Conservation (phyloP, 805 yeast species). For the Candida bentonensis region DNA sequence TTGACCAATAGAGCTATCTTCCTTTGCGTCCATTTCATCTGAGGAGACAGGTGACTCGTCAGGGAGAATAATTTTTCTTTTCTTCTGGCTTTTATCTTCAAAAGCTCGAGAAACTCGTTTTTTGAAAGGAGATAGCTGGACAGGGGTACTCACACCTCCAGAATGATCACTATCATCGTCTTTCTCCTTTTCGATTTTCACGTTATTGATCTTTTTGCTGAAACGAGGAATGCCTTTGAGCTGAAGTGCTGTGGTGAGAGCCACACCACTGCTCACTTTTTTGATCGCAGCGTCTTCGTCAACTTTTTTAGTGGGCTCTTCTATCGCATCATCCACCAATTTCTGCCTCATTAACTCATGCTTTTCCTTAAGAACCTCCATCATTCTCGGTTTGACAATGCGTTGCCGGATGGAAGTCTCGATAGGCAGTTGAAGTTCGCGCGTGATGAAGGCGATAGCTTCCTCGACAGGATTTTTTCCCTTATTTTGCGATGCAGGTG, state of each 20-base stretch:
- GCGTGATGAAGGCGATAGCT: slow-evolving; percentile 42
- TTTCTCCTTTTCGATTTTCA: neutral
- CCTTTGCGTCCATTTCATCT: slow-evolving; percentile 7
- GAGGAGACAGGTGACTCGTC: slow-evolving; percentile 15
- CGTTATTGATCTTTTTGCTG: neutral
- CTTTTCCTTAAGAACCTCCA: slow-evolving; percentile 37
- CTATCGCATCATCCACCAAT: slow-evolving; percentile 12
- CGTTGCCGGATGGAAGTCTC: slow-evolving; percentile 63
- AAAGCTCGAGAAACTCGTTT: neutral
- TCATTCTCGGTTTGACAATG: slow-evolving; percentile 52
- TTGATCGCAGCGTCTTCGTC: slow-evolving; percentile 13
- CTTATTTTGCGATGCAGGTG: slow-evolving; percentile 14
- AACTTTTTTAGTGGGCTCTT: slow-evolving; percentile 14
- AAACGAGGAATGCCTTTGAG: neutral
- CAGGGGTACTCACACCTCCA: neutral
- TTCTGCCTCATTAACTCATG: slow-evolving; percentile 10
- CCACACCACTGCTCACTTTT: slow-evolving; percentile 1
- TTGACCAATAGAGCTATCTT: neutral
- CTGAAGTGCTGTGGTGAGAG: neutral
- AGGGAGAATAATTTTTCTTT: slow-evolving; percentile 3
- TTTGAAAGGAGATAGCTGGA: neutral
- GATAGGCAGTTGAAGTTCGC: slow-evolving; percentile 50
- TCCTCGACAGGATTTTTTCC: slow-evolving; percentile 35
- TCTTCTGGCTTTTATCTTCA: slow-evolving; percentile 1
- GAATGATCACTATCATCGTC: slow-evolving; percentile 1